Percentiles rank a stretch among this genome's conserved stretches.
Conservation (phyloP, 2,329 filamentous ascomycete genomes). For the Epicoccum sorghinum region DNA sequence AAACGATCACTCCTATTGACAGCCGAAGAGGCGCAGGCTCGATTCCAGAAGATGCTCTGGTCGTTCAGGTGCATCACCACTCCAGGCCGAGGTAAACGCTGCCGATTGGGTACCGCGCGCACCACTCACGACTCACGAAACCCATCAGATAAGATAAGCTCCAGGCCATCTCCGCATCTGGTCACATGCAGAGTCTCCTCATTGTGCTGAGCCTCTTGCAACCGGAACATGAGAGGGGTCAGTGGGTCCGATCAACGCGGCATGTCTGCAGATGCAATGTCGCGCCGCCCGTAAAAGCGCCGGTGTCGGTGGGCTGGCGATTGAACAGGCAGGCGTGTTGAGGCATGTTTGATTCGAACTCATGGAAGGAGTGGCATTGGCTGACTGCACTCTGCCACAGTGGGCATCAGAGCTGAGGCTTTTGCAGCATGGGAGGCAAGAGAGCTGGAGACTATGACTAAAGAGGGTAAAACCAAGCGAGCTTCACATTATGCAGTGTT, state of each 20-base stretch:
- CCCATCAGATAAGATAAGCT: conserved; percentile 23
- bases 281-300: background rate
- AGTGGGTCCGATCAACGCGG: background rate
- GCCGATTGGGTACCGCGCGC: conserved; percentile 1
- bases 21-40: conserved; percentile 7
- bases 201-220: conserved; percentile 1
- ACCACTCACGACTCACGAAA: background rate
- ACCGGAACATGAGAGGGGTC: background rate
- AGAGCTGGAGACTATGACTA: background rate
- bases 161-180: background rate
- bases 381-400: too few relatives aligned
- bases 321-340: too few relatives aligned
- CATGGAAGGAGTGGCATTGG: too few relatives aligned
- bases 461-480: conserved; percentile 4
- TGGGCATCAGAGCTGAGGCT: too few relatives aligned
- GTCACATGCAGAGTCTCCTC: conserved; percentile 7
- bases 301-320: background rate
- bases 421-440: too few relatives aligned
- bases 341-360: too few relatives aligned
- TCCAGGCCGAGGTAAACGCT: conserved; percentile 15
- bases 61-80: conserved; percentile 8
- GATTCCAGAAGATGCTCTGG: conserved; percentile 30
- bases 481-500: background rate
- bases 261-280: background rate
- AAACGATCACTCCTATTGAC: background rate